A percentile compares a stretch with the other conserved stretches of the same genome.
Conservation (phyloP, 345 rosid genomes). For the Moricandia moricandioides region DNA sequence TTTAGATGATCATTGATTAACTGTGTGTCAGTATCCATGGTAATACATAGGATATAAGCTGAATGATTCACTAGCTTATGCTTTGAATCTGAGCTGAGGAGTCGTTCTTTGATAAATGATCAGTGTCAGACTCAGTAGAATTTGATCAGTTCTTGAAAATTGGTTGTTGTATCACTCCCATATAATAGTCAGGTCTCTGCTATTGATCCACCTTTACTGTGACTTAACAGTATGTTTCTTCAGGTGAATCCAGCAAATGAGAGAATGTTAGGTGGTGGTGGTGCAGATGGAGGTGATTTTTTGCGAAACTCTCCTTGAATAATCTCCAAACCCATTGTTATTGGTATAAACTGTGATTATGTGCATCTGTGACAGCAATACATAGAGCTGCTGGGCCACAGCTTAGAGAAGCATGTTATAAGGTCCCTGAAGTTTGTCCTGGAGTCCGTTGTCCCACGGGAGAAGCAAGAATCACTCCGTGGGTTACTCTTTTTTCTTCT, state of each 20-base stretch:
- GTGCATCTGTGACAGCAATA: constrained; percentile 50
- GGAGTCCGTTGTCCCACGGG: constrained; percentile 79
- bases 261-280: constrained; percentile 91
- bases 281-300: constrained; percentile 78
- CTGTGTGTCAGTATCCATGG: neutral
- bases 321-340: neutral
- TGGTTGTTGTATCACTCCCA: neutral
- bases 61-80: neutral
- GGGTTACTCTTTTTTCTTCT: constrained; percentile 12
- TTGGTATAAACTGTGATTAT: neutral
- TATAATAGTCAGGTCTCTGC: neutral
- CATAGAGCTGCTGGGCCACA: constrained; percentile 82
- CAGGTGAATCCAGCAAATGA: constrained; percentile 88
- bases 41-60: neutral
- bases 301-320: neutral
- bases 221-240: neutral
- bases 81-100: neutral
- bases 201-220: neutral
- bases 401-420: constrained; percentile 62
- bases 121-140: neutral
- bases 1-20: neutral
- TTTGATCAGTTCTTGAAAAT: neutral
- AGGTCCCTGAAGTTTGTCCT: constrained; percentile 61
- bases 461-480: constrained; percentile 90
- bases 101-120: neutral